phyloP scores from a whole-genome alignment of 1,284 basidiomycete species.

The Coniferiporia sulphurascens region DNA sequence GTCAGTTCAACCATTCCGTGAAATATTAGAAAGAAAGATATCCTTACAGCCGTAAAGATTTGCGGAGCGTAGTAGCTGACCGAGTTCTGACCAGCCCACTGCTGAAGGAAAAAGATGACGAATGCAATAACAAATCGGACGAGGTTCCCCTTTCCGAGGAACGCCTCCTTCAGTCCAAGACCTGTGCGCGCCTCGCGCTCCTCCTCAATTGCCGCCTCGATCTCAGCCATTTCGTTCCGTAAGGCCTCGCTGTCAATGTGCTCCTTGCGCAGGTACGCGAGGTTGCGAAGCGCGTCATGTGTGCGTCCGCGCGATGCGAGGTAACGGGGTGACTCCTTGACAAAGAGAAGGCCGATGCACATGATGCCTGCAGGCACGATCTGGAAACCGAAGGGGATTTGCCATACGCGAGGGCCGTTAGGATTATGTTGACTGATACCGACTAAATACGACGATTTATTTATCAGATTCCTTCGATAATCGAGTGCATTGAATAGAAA shows the following conservation, averaged over 20 bases:
- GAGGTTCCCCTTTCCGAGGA: constrained; percentile 71
- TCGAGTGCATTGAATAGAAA: neutral
- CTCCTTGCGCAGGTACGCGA: constrained; percentile 55
- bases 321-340: constrained; percentile 45
- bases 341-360: constrained; percentile 65
- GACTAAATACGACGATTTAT: constrained; percentile 33
- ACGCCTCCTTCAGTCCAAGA: constrained; percentile 60
- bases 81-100: constrained; percentile 58
- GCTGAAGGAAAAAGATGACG: constrained; percentile 56
- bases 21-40: constrained; percentile 32
- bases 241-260: constrained; percentile 43
- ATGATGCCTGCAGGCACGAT: constrained; percentile 77
- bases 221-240: constrained; percentile 52
- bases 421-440: constrained; percentile 55
- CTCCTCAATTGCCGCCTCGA: constrained; percentile 62
- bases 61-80: constrained; percentile 78
- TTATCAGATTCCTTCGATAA: neutral
- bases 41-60: constrained; percentile 60
- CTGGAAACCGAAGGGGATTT: constrained; percentile 72
- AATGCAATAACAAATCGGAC: constrained; percentile 66
- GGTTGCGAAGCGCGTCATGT: constrained; percentile 31
- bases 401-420: constrained; percentile 52
- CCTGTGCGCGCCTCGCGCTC: constrained; percentile 53
- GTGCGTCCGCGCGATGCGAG: constrained; percentile 32
- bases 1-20: constrained; percentile 27